Conservation (phyloP, 2,329 filamentous ascomycete species). For the Huntiella bhutanensis region DNA sequence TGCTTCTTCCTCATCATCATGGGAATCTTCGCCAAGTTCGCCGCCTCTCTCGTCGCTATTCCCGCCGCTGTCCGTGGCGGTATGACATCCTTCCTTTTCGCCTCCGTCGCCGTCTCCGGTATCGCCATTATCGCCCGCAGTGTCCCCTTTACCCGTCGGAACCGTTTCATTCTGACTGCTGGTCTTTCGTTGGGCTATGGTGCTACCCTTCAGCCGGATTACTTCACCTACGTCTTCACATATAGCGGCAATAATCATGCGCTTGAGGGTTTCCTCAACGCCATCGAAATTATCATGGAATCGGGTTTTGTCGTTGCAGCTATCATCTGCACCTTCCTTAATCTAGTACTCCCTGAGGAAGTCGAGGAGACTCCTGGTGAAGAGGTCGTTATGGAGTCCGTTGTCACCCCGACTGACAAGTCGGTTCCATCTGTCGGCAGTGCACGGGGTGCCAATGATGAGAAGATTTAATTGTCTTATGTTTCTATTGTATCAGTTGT, state of each 20-base stretch:
- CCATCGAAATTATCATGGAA: slow-evolving; percentile 53
- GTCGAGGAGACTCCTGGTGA: slow-evolving; percentile 34
- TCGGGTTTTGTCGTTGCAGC: slow-evolving; percentile 61
- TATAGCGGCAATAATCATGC: slow-evolving; percentile 49
- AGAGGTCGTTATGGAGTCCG: slow-evolving; percentile 1
- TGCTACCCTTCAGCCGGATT: slow-evolving; percentile 45
- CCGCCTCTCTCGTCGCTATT: slow-evolving; percentile 59
- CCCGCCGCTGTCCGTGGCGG: slow-evolving; percentile 46
- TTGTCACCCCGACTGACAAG: background rate
- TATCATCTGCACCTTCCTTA: slow-evolving; percentile 52
- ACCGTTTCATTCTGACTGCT: slow-evolving; percentile 64
- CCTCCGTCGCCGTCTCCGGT: slow-evolving; percentile 56
- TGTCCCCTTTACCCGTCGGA: slow-evolving; percentile 58
- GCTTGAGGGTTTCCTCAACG: slow-evolving; percentile 56
- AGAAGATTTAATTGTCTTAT: slow-evolving; percentile 5
- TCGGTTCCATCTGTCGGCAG: background rate
- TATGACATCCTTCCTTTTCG: slow-evolving; percentile 68
- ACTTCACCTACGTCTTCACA: slow-evolving; percentile 54
- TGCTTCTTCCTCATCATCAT: slow-evolving; percentile 62
- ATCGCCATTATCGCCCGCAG: slow-evolving; percentile 54
- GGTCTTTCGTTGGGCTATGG: slow-evolving; percentile 55
- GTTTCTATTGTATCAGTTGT: background rate
- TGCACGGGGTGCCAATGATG: background rate
- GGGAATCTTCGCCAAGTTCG: slow-evolving; percentile 71
- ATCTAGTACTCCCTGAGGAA: slow-evolving; percentile 55